phyloP scores from a whole-genome alignment of 163 green algal genomes.

The Prototheca wickerhamii region DNA sequence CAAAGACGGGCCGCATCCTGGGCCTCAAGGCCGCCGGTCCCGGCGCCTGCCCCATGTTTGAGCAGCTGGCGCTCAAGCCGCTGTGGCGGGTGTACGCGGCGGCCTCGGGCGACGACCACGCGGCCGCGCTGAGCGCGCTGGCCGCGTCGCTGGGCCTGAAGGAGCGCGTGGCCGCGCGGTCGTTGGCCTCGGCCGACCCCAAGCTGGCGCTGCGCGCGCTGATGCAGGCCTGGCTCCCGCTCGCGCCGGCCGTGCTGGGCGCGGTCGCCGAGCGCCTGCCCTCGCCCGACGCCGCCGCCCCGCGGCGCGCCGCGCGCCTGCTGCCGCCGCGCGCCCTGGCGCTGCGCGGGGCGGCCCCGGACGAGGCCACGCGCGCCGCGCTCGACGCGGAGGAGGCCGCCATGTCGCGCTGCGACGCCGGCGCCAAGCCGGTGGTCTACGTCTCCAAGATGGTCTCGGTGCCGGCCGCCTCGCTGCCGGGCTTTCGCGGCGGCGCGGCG shows the following conservation, averaged over 20 bases:
- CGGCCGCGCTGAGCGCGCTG: conserved; percentile 48
- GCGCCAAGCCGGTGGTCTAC: conserved; percentile 73
- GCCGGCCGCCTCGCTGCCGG: conserved; percentile 50
- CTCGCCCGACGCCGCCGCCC: conserved; percentile 50
- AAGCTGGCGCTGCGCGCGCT: conserved; percentile 46
- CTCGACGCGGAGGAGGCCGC: conserved; percentile 27
- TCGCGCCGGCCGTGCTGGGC: conserved; percentile 49
- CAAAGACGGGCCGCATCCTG: conserved; percentile 88
- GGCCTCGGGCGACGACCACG: conserved; percentile 16
- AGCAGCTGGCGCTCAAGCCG: conserved; percentile 84
- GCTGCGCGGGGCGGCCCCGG: neutral
- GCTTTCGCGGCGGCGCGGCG: conserved; percentile 2
- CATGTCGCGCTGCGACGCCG: conserved; percentile 38
- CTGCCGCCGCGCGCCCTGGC: conserved; percentile 30
- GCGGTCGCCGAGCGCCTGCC: conserved; percentile 75
- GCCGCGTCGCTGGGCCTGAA: conserved; percentile 50
- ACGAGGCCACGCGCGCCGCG: neutral
- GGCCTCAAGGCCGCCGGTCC: conserved; percentile 32
- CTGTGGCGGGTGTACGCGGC: conserved; percentile 76
- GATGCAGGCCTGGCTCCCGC: conserved; percentile 78
- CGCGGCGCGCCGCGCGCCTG: conserved; percentile 47
- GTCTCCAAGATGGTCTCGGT: conserved; percentile 94
- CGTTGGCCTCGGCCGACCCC: conserved; percentile 43
- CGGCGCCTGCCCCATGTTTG: conserved; percentile 78
- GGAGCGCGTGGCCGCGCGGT: conserved; percentile 30